Conservation (phyloP, 257 asterid species). For the Verbena officinalis region DNA sequence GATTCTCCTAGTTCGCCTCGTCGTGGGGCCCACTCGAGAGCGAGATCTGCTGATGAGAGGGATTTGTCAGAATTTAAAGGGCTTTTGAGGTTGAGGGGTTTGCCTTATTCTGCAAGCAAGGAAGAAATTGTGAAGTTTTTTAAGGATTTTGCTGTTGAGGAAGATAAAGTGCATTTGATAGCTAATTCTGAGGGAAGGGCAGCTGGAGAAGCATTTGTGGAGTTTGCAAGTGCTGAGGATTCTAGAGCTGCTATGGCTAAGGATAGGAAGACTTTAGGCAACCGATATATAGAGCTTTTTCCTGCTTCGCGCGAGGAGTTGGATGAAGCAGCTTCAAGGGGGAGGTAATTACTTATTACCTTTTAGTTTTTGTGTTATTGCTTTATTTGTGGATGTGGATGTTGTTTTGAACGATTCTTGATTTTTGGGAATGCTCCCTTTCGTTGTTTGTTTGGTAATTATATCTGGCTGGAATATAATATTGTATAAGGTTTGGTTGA, state of each 20-base stretch:
- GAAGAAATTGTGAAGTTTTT: conserved; percentile 77
- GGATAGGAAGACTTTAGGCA: conserved; percentile 86
- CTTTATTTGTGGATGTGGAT: conserved; percentile 6
- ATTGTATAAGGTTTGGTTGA: background rate
- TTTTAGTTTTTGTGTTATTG: conserved; percentile 14
- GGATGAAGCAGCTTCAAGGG: conserved; percentile 87
- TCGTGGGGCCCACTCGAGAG: conserved; percentile 63
- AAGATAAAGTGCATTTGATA: conserved; percentile 70
- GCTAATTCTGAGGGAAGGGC: conserved; percentile 84
- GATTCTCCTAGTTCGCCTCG: conserved; percentile 81
- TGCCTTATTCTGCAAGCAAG: conserved; percentile 81
- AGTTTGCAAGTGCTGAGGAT: conserved; percentile 81
- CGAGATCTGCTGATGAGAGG: conserved; percentile 74
- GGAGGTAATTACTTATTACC: conserved; percentile 57
- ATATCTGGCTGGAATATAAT: conserved; percentile 2
- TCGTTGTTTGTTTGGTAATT: conserved; percentile 16
- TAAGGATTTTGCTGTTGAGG: conserved; percentile 70
- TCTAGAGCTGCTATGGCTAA: conserved; percentile 88
- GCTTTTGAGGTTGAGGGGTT: conserved; percentile 80
- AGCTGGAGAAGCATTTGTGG: conserved; percentile 95
- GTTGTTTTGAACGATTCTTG: background rate
- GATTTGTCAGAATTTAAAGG: conserved; percentile 87
- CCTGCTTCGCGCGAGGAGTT: conserved; percentile 88
- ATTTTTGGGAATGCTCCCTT: conserved; percentile 12
- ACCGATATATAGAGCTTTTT: conserved; percentile 87